Percentiles rank a stretch among this genome's conserved stretches.
Evolutionary conservation across 306 rosid species (phyloP).

Genomic region (Vigna hirtella): DNA sequence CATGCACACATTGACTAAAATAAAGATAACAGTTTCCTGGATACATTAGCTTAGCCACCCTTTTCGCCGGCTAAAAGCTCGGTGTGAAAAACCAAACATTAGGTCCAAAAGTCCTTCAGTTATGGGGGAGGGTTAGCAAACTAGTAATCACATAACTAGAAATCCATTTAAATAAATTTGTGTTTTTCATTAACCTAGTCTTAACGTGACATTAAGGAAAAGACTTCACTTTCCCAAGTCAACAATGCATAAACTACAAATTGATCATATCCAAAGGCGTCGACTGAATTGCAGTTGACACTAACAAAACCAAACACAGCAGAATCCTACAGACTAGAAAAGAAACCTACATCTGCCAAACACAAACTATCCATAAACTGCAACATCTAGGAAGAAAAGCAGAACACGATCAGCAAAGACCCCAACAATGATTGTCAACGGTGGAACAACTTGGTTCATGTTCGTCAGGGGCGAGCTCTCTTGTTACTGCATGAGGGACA

Average conservation of each 20-base stretch:
- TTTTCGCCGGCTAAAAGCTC: too few relatives aligned
- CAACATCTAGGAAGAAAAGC: conserved; percentile 41
- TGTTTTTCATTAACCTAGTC: conserved; percentile 40
- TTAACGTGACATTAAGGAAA: conserved; percentile 42
- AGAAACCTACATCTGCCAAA: conserved; percentile 45
- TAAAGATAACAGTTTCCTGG: too few relatives aligned
- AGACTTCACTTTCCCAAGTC: conserved; percentile 44
- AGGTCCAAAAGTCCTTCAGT: background rate
- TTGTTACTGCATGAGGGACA: conserved; percentile 98
- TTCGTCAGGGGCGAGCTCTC: conserved; percentile 74
- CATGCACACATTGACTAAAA: background rate
- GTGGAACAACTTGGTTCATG: conserved; percentile 10
- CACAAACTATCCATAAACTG: conserved; percentile 51
- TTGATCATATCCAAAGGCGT: conserved; percentile 41
- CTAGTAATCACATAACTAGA: conserved; percentile 25
- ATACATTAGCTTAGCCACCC: too few relatives aligned
- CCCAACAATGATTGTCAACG: conserved; percentile 35
- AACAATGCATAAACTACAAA: conserved; percentile 44
- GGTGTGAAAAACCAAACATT: background rate
- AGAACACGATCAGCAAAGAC: conserved; percentile 45
- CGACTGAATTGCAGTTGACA: conserved; percentile 53
- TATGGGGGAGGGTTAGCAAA: background rate
- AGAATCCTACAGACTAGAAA: conserved; percentile 49
- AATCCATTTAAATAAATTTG: conserved; percentile 33
- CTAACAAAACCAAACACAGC: conserved; percentile 42